phyloP scores from a whole-genome alignment of 441 rosid genomes.

The Erysimum pusillum region DNA sequence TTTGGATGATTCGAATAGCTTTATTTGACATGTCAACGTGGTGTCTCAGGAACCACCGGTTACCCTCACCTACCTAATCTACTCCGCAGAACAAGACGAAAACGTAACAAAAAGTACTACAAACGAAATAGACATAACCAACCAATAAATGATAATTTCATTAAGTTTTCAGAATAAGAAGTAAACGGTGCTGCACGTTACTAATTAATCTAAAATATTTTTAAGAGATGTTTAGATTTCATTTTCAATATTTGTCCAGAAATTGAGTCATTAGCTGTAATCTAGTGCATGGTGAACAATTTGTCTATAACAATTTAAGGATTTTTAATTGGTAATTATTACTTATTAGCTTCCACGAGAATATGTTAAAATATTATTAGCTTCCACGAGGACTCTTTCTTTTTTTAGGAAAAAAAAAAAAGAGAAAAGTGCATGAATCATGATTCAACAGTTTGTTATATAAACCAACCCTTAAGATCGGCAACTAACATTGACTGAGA shows the following conservation, averaged over 20 bases:
- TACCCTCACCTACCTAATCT: constrained; percentile 27
- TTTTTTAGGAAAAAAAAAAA: neutral
- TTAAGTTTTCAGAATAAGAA: neutral
- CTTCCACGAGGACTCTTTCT: neutral
- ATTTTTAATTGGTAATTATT: neutral
- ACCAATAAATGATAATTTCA: neutral
- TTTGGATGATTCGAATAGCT: constrained; percentile 15
- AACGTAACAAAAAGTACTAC: neutral
- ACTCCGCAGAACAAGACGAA: neutral
- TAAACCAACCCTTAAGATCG: constrained; percentile 36
- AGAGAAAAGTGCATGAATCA: constrained; percentile 42
- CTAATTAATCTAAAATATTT: neutral
- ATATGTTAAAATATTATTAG: neutral
- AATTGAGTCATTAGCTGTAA: neutral
- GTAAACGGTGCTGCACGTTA: neutral
- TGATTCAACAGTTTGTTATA: constrained; percentile 47
- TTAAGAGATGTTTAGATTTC: neutral
- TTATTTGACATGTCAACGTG: constrained; percentile 25
- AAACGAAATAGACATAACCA: neutral
- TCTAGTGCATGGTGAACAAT: neutral
- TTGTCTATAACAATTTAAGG: neutral
- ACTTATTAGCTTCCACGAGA: no score
- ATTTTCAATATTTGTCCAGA: neutral
- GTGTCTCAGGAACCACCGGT: constrained; percentile 34
- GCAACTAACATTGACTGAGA: constrained; percentile 39